Base-by-base conservation (phyloP, 73 alveolate species). In the Paramecium biaurelia region DNA sequence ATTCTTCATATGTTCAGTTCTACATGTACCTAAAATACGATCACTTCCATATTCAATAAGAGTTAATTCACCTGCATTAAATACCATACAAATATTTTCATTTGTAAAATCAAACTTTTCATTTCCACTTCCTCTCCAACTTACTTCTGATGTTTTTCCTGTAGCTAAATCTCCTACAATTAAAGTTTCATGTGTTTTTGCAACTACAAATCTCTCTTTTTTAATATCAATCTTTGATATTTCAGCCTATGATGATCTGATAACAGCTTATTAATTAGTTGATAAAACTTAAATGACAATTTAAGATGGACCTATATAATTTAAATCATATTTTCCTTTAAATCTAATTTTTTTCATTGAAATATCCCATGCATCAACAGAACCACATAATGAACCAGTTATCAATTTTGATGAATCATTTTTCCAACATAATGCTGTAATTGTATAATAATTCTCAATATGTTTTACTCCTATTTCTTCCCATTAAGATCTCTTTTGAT, bases 381-480 rank as follows among this genome's bases (percentile, higher is more conserved):
- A 95, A 45, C 99, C 99, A 74, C 99, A 97, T 70, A 98, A 95
- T 56, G 99, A 97, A 18, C 99, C 99, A 26, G 98, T 98, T 70
- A 98, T 99, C 74, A 99, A 93, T 53, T 98, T 97, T 24, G 99
- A 96, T 86, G 99, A 99, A 86, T 99, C 99, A 70, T 97, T 97
- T 67, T 99, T 99, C 99, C 99, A 99, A 38, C 99, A 95, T 45
- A 98, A 93, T 14, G 99, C 99, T 8, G 99, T 98, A 23, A 98
- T 99, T 10, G 99, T 89, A 96, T 99, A 99, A 93, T 96, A 96
- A 95, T 98, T 98, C 82, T 98, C 99, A 32, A 99, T 97, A 85
- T 95, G 94, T 92, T 96, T 97, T 89, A 95, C 93, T 88, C 99
- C 97, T 85, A 95, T 93, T 74, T 98, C 99, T 82, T 97, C 99